A percentile compares a stretch with the other conserved stretches of the same genome.
phyloP scores from a whole-genome alignment of 768 basidiomycete genomes.

The Leucosporidium creatinivorum region DNA sequence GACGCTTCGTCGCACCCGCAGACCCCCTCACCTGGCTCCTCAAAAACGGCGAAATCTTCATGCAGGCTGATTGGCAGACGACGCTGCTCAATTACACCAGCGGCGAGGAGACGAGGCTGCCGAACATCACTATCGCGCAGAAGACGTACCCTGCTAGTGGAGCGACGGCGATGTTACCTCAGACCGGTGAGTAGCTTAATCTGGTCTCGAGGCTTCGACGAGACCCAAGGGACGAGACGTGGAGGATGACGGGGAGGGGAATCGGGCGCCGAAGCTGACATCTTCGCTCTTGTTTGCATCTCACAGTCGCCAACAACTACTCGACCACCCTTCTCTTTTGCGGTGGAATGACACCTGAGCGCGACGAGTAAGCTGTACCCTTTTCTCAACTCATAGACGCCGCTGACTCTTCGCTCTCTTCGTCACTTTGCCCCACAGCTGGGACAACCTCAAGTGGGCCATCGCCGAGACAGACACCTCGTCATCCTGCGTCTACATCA shows the following conservation, averaged over 20 bases:
- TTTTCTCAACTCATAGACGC: background rate
- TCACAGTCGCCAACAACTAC: conserved; percentile 66
- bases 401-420: background rate
- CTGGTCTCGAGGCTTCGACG: background rate
- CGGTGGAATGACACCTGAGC: conserved; percentile 71
- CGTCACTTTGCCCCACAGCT: background rate
- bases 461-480: conserved; percentile 24
- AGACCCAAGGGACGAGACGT: no score
- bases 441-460: conserved; percentile 18
- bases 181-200: conserved; percentile 44
- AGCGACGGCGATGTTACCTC: conserved; percentile 78
- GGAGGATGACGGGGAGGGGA: no score
- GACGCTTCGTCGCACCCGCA: background rate
- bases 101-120: conserved; percentile 54
- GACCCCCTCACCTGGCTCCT: conserved; percentile 68
- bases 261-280: no score
- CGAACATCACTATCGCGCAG: conserved; percentile 49
- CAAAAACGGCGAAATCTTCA: conserved; percentile 38
- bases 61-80: conserved; percentile 38
- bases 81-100: conserved; percentile 56
- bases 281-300: background rate
- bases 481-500: conserved; percentile 69
- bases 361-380: conserved; percentile 46
- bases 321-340: conserved; percentile 77
- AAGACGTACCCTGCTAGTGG: conserved; percentile 86